Percentiles rank a stretch among this genome's conserved stretches.
phyloP scores from a whole-genome alignment of 2,329 filamentous ascomycete genomes.

The Fusarium aywerte region DNA sequence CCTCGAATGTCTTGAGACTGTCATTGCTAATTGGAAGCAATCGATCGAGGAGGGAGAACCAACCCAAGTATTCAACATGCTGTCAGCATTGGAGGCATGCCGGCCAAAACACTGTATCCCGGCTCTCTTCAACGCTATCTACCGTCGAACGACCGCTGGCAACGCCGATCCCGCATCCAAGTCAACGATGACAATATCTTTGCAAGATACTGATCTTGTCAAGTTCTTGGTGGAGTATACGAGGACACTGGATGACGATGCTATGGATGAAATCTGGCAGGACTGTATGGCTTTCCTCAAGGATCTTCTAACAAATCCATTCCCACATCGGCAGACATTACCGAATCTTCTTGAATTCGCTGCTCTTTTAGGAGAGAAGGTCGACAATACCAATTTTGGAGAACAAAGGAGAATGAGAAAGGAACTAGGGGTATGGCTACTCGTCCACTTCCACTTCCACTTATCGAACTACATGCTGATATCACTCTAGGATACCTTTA shows the following conservation, averaged over 20 bases:
- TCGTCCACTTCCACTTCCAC: background rate
- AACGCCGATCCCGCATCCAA: slow-evolving; percentile 82
- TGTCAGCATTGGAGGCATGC: slow-evolving; percentile 91
- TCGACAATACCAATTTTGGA: slow-evolving; percentile 97
- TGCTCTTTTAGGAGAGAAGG: slow-evolving; percentile 89
- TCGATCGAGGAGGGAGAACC: slow-evolving; percentile 60
- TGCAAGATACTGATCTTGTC: slow-evolving; percentile 85
- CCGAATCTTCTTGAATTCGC: slow-evolving; percentile 89
- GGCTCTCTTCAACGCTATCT: slow-evolving; percentile 94
- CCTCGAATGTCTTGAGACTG: slow-evolving; percentile 90
- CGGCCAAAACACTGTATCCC: slow-evolving; percentile 92
- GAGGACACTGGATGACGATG: slow-evolving; percentile 90
- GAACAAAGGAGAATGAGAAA: slow-evolving; percentile 92
- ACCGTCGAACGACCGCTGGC: slow-evolving; percentile 87
- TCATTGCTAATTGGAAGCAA: slow-evolving; percentile 84
- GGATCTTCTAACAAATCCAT: slow-evolving; percentile 91
- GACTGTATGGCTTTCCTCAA: slow-evolving; percentile 92
- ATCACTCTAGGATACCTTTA: slow-evolving; percentile 79
- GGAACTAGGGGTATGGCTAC: slow-evolving; percentile 78
- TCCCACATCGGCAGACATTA: slow-evolving; percentile 91
- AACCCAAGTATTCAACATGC: slow-evolving; percentile 80
- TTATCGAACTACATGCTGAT: slow-evolving; percentile 43
- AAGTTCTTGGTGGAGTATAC: slow-evolving; percentile 92
- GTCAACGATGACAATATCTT: slow-evolving; percentile 86
- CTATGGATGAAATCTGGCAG: slow-evolving; percentile 97